A percentile compares a stretch with the other conserved stretches of the same genome.
These are phyloP conservation scores for Sarocladiaceae sp. DNA, from an alignment of 2,329 filamentous ascomycete genomes.

Conservation along the genomic window DNA sequence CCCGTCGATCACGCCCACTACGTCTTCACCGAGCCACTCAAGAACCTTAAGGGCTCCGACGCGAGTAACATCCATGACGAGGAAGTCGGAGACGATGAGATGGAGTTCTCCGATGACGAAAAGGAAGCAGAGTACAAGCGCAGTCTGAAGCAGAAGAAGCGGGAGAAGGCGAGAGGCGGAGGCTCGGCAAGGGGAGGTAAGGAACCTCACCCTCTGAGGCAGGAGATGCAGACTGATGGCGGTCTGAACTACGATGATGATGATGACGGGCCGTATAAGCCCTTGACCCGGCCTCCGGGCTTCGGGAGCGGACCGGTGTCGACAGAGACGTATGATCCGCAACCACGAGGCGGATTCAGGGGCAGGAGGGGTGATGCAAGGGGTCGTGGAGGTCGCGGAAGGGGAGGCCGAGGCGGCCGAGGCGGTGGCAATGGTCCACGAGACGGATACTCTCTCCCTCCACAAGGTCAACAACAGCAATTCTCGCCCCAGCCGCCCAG, in stretches of 20 bases:
- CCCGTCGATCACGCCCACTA: slow-evolving; percentile 71
- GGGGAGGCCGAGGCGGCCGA: slow-evolving; percentile 33
- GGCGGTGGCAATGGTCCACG: slow-evolving; percentile 26
- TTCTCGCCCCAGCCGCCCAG: slow-evolving; percentile 15
- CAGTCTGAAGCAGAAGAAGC: slow-evolving; percentile 60
- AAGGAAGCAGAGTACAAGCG: slow-evolving; percentile 79
- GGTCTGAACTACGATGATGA: slow-evolving; percentile 63
- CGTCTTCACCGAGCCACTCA: slow-evolving; percentile 80
- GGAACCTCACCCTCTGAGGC: slow-evolving; percentile 32
- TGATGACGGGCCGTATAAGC: slow-evolving; percentile 64
- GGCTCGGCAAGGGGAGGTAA: slow-evolving; percentile 27
- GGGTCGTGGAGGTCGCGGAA: slow-evolving; percentile 29
- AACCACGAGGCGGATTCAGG: slow-evolving; percentile 37
- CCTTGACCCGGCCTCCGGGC: slow-evolving; percentile 60
- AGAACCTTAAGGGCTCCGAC: slow-evolving; percentile 78
- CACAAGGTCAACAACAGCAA: slow-evolving; percentile 21
- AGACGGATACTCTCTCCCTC: slow-evolving; percentile 37
- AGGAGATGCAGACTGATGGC: slow-evolving; percentile 29
- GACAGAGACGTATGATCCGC: slow-evolving; percentile 30
- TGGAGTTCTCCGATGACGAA: slow-evolving; percentile 96
- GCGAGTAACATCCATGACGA: slow-evolving; percentile 94
- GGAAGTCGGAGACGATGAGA: slow-evolving; percentile 76
- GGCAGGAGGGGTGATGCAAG: slow-evolving; percentile 32
- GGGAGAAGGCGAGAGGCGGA: slow-evolving; percentile 38
- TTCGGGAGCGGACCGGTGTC: slow-evolving; percentile 45